Percentiles rank a stretch among this genome's conserved stretches.
Evolutionary conservation across 2,329 filamentous ascomycete species (phyloP).

Genomic region (Laburnicola sp.): DNA sequence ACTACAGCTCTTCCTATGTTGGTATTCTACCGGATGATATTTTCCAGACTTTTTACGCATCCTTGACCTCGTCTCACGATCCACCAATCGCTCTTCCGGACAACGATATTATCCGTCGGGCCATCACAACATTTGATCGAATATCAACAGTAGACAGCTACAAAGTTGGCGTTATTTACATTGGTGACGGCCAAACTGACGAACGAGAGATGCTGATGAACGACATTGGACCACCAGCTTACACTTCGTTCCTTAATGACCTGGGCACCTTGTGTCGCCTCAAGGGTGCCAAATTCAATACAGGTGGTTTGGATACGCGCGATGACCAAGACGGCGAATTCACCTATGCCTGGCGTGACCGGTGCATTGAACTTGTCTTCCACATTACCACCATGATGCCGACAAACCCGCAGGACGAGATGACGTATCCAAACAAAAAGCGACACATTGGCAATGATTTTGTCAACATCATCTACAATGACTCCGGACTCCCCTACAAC

Average conservation of each 20-base stretch:
- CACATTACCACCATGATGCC: conserved; percentile 98
- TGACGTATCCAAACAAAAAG: conserved; percentile 79
- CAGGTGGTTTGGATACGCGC: conserved; percentile 81
- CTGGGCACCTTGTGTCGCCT: conserved; percentile 81
- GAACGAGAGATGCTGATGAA: conserved; percentile 88
- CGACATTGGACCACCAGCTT: conserved; percentile 81
- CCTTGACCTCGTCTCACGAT: conserved; percentile 44
- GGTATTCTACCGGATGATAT: conserved; percentile 74
- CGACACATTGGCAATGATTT: conserved; percentile 95
- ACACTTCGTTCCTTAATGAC: conserved; percentile 79
- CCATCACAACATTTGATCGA: conserved; percentile 80
- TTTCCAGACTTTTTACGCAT: conserved; percentile 68
- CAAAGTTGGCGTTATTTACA: conserved; percentile 93
- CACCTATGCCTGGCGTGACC: conserved; percentile 91
- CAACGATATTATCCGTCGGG: conserved; percentile 70
- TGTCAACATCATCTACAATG: conserved; percentile 98
- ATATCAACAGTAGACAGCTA: conserved; percentile 91
- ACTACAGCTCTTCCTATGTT: conserved; percentile 57
- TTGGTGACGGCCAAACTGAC: conserved; percentile 80
- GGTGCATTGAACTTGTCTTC: conserved; percentile 93
- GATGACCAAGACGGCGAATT: conserved; percentile 81
- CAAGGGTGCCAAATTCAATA: conserved; percentile 84
- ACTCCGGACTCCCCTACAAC: conserved; percentile 84
- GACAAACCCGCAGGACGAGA: conserved; percentile 75
- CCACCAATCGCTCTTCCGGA: conserved; percentile 77